Conservation (phyloP, 768 basidiomycete species). For the Dioszegia aurantiaca region DNA sequence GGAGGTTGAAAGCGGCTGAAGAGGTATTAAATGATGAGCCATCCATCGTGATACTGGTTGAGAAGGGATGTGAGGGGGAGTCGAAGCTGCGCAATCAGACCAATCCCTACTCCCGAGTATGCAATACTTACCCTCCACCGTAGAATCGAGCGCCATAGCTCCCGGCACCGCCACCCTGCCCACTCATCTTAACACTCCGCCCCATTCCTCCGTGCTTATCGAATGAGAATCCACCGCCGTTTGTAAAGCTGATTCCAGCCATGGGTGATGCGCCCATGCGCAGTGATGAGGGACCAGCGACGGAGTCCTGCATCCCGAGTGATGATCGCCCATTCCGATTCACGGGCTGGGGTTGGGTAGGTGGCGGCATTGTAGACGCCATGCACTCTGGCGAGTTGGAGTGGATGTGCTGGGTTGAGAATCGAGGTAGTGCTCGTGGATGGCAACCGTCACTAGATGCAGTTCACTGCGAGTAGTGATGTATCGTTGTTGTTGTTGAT, state of each 20-base stretch:
- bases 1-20: conserved; percentile 37
- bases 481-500: no score
- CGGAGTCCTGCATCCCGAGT: conserved; percentile 12
- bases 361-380: conserved; percentile 28
- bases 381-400: not conserved
- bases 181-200: conserved; percentile 12
- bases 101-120: not conserved
- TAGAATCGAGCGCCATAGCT: conserved; percentile 48
- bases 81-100: conserved; percentile 23
- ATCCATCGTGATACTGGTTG: conserved; percentile 46
- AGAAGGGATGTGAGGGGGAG: conserved; percentile 36
- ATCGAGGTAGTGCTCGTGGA: no score
- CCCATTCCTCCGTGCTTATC: conserved; percentile 21
- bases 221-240: conserved; percentile 41
- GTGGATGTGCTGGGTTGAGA: not conserved
- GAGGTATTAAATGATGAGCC: conserved; percentile 36
- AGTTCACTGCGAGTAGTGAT: no score
- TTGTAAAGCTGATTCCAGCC: conserved; percentile 45
- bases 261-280: conserved; percentile 36
- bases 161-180: conserved; percentile 23
- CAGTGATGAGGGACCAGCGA: conserved; percentile 14
- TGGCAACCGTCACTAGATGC: no score
- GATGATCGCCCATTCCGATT: conserved; percentile 17
- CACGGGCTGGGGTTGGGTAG: conserved; percentile 32
- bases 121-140: conserved; percentile 37